phyloP scores from a whole-genome alignment of 371 early-diverging fungal species.

The Apophysomyces ossiformis region DNA sequence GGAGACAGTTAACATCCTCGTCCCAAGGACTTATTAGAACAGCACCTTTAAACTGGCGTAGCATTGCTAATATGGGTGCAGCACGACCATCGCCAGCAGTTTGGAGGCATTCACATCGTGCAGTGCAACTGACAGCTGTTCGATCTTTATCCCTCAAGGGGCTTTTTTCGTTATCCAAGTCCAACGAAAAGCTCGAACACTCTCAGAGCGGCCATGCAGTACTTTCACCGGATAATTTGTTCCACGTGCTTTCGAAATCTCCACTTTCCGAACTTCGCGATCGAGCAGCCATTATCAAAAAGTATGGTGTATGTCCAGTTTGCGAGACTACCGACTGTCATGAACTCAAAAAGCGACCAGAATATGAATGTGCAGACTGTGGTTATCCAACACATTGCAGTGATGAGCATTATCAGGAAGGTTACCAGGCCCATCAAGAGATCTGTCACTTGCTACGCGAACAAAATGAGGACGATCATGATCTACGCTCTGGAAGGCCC shows the following conservation, averaged over 20 bases:
- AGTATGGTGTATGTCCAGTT: constrained; percentile 76
- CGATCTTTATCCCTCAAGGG: constrained; percentile 45
- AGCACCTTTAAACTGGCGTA: background rate
- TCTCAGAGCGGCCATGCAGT: constrained; percentile 30
- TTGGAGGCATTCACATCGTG: constrained; percentile 1
- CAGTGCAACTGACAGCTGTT: constrained; percentile 18
- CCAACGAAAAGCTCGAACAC: background rate
- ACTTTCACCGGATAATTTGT: constrained; percentile 64
- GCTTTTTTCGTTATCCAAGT: constrained; percentile 22
- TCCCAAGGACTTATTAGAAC: background rate
- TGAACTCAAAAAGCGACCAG: constrained; percentile 50
- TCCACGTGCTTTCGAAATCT: constrained; percentile 74
- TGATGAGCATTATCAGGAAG: constrained; percentile 73
- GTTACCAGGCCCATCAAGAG: constrained; percentile 58
- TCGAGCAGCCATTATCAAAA: constrained; percentile 67
- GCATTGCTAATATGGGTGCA: no score
- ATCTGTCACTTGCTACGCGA: constrained; percentile 68
- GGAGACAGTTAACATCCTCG: constrained; percentile 12
- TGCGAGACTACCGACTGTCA: constrained; percentile 59
- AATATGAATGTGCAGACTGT: constrained; percentile 80
- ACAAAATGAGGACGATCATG: constrained; percentile 85
- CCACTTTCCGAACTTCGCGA: constrained; percentile 75
- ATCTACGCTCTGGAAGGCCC: constrained; percentile 78
- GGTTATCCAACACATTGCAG: constrained; percentile 87
- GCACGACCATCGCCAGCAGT: background rate